These are phyloP conservation scores for Begonia peltatifolia DNA, from an alignment of 306 rosid genomes.

Conservation along the genomic window DNA sequence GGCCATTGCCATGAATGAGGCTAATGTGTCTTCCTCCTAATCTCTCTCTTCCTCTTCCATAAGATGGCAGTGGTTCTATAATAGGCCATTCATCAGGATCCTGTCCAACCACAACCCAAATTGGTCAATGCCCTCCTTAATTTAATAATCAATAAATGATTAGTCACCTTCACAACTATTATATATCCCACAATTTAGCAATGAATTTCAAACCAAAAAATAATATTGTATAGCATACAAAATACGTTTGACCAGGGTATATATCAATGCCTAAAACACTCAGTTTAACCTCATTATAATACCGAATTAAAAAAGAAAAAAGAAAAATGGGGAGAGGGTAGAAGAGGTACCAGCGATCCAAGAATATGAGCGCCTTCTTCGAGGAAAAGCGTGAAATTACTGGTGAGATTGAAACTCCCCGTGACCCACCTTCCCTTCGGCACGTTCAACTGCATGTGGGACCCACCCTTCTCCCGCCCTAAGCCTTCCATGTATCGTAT, in stretches of 20 bases:
- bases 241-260: too few species aligned
- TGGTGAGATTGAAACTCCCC: constrained; percentile 82
- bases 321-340: too few species aligned
- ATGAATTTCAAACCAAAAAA: too few species aligned
- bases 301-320: not conserved
- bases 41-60: constrained; percentile 97
- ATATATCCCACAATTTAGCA: too few species aligned
- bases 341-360: constrained; percentile 53
- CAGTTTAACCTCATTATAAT: too few species aligned
- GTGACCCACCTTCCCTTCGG: constrained; percentile 71
- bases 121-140: too few species aligned
- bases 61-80: constrained; percentile 77
- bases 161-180: too few species aligned
- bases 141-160: too few species aligned
- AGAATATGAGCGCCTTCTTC: constrained; percentile 49
- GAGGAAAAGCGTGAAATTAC: constrained; percentile 81
- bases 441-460: constrained; percentile 42
- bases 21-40: constrained; percentile 90
- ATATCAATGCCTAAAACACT: too few species aligned
- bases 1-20: constrained; percentile 83
- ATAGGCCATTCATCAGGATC: constrained; percentile 79
- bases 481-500: constrained; percentile 43
- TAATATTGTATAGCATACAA: too few species aligned
- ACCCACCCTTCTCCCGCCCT: constrained; percentile 34
- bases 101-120: constrained; percentile 19